Base-by-base conservation (phyloP, 805 yeast genomes). In the Sungouiella thailandica region DNA sequence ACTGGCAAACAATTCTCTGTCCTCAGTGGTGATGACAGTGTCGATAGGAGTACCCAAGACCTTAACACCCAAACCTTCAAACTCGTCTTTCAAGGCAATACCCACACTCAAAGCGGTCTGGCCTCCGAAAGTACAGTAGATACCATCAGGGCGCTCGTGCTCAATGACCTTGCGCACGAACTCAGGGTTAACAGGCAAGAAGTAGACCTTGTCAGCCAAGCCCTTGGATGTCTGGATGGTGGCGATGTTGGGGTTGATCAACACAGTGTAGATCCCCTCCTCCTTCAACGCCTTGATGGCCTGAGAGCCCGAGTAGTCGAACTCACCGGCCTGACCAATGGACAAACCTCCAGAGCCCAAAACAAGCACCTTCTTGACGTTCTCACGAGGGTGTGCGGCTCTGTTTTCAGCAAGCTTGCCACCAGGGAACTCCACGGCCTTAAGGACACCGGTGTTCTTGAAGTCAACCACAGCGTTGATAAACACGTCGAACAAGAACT, bases 191-290 rank as follows among this genome's bases (percentile, higher is more conserved):
- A 93, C 98, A n/a, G 98, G 98, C 55, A 93, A 70, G 69, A 89
- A 93, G 67, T 93, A 93, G 30, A 93, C 97, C 68, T 93, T 90
- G 62, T 93, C 98, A 39, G 98, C 98, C 49, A 93, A 69, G 57
- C 97, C 97, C 68, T 89, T 83, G 23, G 97, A 90, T 14, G 98
- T 93, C 70, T 93, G 98, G 52, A 89, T 93, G 22, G 98, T 93
- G 34, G 98, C 98, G 59, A 93, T 93, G 64, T 93, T 93, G 37
- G 98, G 98, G 65, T 93, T 93, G 57, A 93, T 89, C 55, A 93
- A 75, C 48, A 93, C 82, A 37, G 97, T 89, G 73, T 90, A 87
- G 46, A 90, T 93, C 42, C 96, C 96, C 67, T 89, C 97, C 70
- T 93, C 97, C 63, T 87, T 90, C 66, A 93, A 74, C 9, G 97